Base-by-base conservation (phyloP, 352 stramenopile genomes). In the Globisporangium sylvaticum region DNA sequence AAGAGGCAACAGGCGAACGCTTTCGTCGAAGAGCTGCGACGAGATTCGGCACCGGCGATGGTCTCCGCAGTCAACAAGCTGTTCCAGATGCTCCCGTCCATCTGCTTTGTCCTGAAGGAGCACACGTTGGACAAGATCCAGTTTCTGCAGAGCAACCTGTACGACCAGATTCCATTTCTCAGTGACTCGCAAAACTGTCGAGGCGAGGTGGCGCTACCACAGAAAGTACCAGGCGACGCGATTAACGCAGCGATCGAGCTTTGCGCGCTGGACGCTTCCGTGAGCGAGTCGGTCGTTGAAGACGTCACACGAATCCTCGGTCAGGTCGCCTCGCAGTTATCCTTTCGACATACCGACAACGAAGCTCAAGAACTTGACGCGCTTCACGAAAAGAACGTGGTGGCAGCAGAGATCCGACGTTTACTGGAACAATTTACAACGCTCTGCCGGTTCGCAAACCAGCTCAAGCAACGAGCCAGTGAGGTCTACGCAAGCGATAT, bases 21-120 rank as follows among this genome's bases (percentile, higher is more conserved):
- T 0, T 83, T 79, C 29, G 66, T 89, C 18, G 62, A 78, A 25
- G 24, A 68, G 0, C 62, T 84, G 10, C 54, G 58, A 0, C 27
- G 59, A 50, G 67, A 76, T 25, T 58, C 74, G 10, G 60, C 71
- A 31, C 69, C 73, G n/a, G 58, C 66, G 25, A 64, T 74, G 12
- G 58, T 77, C 3, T 34, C 63, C 6, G 69, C 58, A 5, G 70
- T 75, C 24, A 66, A 80, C 27, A 67, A 63, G 10, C 32, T 83
- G 22, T 77, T 78, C 29, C 64, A 78, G 31, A 42, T 68, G 39
- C 53, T 90, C 3, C 78, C 80, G 0, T 72, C 69, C 1, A 74
- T 89, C 32, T 87, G 77, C 62, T 78, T 84, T 9, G 63, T 74
- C 14, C 55, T 88, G 22, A 80, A 84, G 56, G 74, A 80, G 22